Base-by-base conservation (phyloP, 2,329 filamentous ascomycete species). In the Epichloe sylvatica region DNA sequence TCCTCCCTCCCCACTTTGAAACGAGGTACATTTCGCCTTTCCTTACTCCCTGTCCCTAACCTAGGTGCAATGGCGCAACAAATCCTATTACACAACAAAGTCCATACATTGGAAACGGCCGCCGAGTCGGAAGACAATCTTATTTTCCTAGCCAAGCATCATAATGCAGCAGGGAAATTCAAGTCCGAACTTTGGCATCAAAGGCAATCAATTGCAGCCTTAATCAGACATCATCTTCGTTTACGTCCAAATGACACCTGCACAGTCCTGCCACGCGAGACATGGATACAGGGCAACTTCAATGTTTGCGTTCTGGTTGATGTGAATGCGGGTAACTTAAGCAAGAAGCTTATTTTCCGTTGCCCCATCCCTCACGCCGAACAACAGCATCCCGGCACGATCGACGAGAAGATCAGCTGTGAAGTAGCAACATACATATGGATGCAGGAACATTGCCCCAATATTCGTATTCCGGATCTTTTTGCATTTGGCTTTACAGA, bases 321-420 rank as follows among this genome's bases (percentile, higher is more conserved):
- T 5, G 52, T 53, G n/a, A 30, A 25, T 1, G 40, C 47, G 6
- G 15, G 44, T 12, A 36, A 35, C 15, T 12, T n/a, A 11, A 43
- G 25, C n/a, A 39, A 36, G 23, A 48, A 12, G 21, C 33, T 53
- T 5, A 45, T 53, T 23, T 52, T 56, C 39, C 51, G 52, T 4
- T 56, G 54, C 54, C 54, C 3, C 21, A 55, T 55, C 52, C 45
- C 56, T 12, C 52, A 58, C 37, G 54, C 55, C 43, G 55, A 57
- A 34, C 5, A 44, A 3, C 39, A 21, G 13, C 49, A 55, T 35
- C 54, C 56, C 4, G 61, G 62, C 39, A 25, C 56, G 1, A 51
- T 64, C 15, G 59, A 66, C 41, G 62, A 65, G 49, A 66, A 66
- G 53, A 45, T 65, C 25, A 54, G 61, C 43, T 62, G 55, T 44